Conservation (phyloP, 2,329 filamentous ascomycete genomes). For the Hymenoscyphus albidus region DNA sequence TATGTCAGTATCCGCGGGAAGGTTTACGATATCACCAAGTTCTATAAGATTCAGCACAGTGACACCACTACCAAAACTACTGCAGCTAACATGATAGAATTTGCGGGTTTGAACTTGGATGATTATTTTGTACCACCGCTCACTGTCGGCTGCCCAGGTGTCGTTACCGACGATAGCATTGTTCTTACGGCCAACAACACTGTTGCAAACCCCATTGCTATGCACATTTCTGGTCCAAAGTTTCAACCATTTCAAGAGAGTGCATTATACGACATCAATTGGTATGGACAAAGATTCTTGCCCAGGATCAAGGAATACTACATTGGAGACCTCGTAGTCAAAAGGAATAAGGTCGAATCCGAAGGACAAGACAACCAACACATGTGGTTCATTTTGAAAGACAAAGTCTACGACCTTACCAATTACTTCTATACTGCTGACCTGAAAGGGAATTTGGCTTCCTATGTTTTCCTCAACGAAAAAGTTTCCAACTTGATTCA, state of each 20-base stretch:
- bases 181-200: constrained; percentile 64
- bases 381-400: constrained; percentile 75
- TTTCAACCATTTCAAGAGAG: constrained; percentile 52
- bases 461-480: constrained; percentile 69
- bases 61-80: constrained; percentile 62
- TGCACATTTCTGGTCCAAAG: constrained; percentile 67
- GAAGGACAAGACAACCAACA: constrained; percentile 66
- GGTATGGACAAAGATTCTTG: constrained; percentile 73
- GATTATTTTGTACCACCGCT: constrained; percentile 83
- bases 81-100: constrained; percentile 64
- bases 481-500: constrained; percentile 65
- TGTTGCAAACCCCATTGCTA: constrained; percentile 45
- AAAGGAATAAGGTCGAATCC: constrained; percentile 51
- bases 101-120: constrained; percentile 76
- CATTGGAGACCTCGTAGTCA: constrained; percentile 80
- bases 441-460: constrained; percentile 43
- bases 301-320: constrained; percentile 81
- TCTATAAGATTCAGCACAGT: constrained; percentile 81
- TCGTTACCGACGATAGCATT: constrained; percentile 59
- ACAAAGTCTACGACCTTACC: constrained; percentile 81
- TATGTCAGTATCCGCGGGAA: constrained; percentile 83
- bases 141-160: constrained; percentile 65
- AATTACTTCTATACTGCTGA: constrained; percentile 82
- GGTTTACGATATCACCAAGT: constrained; percentile 89
- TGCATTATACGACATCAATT: constrained; percentile 58